Base-by-base conservation (phyloP, 306 rosid genomes). In the Oemleria cerasiformis region DNA sequence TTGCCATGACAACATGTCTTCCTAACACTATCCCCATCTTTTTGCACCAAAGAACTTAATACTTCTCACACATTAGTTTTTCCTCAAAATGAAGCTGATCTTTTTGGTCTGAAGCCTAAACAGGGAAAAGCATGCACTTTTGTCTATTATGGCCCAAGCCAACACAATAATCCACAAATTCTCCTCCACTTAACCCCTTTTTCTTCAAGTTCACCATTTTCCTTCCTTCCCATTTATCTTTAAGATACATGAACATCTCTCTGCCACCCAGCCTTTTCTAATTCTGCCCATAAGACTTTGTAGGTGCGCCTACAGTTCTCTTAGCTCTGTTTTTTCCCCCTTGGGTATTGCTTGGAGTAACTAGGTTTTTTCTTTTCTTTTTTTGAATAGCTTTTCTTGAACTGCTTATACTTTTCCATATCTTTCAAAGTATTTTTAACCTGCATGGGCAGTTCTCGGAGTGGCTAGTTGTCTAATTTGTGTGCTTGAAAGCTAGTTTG, bases 401-500 rank as follows among this genome's bases (percentile, higher is more conserved):
- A 34, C 17, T 11, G 61, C 61, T 55, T 61, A 14, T 38, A 4
- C 6, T 61, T 61, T 61, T 15, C 21, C 16, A 61, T 38, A 23
- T 16, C 51, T 54, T 40, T 30, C 9, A 58, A 56, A 30, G 38
- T 58, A 11, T n/a, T 67, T 8, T 57, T 13, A 30, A 58, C 41
- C 41, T 14, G 19, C 63, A 25, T 7, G n/a, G n/a, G 14, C 7
- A 25, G 2, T 25, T 58, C 41, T 58, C 6, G 41, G 12, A 34
- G n/a, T 14, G 41, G 23, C 41, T 58, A 58, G 15, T 58, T 53
- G 58, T 53, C 7, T 6, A 17, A 67, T 50, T 72, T 53, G 12
- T 48, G 42, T 65, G n/a, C 34, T n/a, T 72, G 41, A 30, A 63
- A 39, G 73, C 59, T 57, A 38, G 43, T 74, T 59, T 47, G 12